A percentile compares a stretch with the other conserved stretches of the same genome.
These are phyloP conservation scores for Epichloe sylvatica DNA, from an alignment of 2,329 filamentous ascomycete species.

Conservation along the genomic window DNA sequence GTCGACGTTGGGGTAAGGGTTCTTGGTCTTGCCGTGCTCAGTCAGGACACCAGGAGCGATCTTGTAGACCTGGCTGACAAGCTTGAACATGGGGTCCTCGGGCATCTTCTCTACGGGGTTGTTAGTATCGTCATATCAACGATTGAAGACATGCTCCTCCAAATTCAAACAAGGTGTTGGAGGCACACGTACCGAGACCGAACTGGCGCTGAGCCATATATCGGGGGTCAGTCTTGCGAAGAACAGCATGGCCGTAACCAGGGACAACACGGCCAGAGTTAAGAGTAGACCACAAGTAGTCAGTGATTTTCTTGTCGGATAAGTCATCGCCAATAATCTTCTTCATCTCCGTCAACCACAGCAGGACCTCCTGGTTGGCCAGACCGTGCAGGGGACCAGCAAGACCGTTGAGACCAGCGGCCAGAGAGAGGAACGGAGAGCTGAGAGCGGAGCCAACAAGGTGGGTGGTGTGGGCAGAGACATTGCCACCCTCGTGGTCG, in stretches of 20 bases:
- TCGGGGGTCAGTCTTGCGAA: conserved; percentile 98
- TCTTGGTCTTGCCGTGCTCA: conserved; percentile 99
- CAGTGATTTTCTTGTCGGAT: conserved; percentile 88
- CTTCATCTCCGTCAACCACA: conserved; percentile 99
- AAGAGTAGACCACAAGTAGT: conserved; percentile 97
- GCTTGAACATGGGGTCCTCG: conserved; percentile 98
- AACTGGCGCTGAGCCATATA: conserved; percentile 98
- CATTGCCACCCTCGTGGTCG: conserved; percentile 98
- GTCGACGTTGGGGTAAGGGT: conserved; percentile 97
- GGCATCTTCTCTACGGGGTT: conserved; percentile 56
- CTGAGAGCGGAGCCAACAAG: conserved; percentile 91
- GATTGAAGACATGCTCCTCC: not conserved
- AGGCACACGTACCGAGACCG: conserved; percentile 44
- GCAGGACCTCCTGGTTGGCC: conserved; percentile 98
- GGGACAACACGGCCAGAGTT: conserved; percentile 93
- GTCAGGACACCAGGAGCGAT: conserved; percentile 95
- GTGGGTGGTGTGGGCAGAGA: conserved; percentile 96
- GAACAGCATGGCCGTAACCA: conserved; percentile 95
- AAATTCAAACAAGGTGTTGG: not conserved
- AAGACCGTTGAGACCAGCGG: conserved; percentile 94
- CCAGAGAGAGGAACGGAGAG: conserved; percentile 92
- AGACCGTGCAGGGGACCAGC: conserved; percentile 97
- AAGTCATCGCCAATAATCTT: conserved; percentile 83
- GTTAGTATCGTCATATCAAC: conserved; percentile 11
- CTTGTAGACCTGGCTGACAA: conserved; percentile 99